These are phyloP conservation scores for Hymenotorrendiella dingleyae DNA, from an alignment of 2,329 filamentous ascomycete genomes.

Conservation along the genomic window DNA sequence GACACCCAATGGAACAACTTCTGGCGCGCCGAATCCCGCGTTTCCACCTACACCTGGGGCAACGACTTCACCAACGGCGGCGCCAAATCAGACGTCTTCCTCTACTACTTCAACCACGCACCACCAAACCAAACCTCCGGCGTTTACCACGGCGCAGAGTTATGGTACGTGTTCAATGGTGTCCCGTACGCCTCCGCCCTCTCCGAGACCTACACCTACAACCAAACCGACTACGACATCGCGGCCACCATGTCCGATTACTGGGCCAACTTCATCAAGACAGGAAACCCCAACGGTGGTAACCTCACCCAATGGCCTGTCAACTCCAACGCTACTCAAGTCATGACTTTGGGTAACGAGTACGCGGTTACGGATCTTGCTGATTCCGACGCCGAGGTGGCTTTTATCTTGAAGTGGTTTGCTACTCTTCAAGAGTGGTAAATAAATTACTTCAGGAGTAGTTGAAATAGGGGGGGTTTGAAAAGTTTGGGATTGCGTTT, in stretches of 20 bases:
- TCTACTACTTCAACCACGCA: slow-evolving; percentile 29
- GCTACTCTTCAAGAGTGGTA: too few species aligned
- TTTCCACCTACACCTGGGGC: slow-evolving; percentile 28
- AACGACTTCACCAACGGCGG: slow-evolving; percentile 21
- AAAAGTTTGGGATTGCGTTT: too few species aligned
- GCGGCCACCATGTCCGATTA: slow-evolving; percentile 49
- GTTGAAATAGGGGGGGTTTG: too few species aligned
- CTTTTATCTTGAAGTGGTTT: too few species aligned
- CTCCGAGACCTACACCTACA: slow-evolving; percentile 26
- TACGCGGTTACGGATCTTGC: too few species aligned
- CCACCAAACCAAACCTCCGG: slow-evolving; percentile 19
- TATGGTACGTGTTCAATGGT: slow-evolving; percentile 30
- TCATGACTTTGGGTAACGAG: background rate
- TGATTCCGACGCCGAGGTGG: too few species aligned
- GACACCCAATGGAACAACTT: slow-evolving; percentile 22
- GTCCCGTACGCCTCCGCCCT: slow-evolving; percentile 16
- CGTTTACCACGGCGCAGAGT: slow-evolving; percentile 28
- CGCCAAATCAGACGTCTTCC: slow-evolving; percentile 24
- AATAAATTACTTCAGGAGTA: too few species aligned
- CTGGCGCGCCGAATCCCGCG: slow-evolving; percentile 22
- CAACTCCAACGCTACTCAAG: background rate
- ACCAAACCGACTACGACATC: slow-evolving; percentile 24
- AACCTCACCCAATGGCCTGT: slow-evolving; percentile 8
- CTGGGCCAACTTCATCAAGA: slow-evolving; percentile 66
- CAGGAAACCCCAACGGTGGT: slow-evolving; percentile 54